These are phyloP conservation scores for Asterionellopsis glacialis DNA, from an alignment of 108 stramenopile species.

Conservation along the genomic window DNA sequence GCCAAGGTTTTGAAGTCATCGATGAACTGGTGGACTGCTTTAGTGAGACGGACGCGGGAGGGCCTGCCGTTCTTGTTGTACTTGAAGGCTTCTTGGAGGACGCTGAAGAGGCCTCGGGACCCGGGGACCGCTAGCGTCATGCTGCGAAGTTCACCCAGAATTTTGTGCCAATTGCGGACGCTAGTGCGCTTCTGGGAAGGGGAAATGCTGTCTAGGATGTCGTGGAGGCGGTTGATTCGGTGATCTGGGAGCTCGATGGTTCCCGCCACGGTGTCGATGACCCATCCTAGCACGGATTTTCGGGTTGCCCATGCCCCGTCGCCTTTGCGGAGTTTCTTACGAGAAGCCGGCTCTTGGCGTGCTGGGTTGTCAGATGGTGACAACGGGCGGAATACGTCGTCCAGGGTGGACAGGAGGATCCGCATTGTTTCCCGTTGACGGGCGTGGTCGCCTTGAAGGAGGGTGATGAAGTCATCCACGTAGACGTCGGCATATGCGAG, in stretches of 20 bases:
- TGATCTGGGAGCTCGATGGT: constrained; percentile 30
- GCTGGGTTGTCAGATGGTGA: constrained; percentile 8
- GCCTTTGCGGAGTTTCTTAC: constrained; percentile 36
- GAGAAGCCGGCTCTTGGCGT: constrained; percentile 37
- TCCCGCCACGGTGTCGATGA: constrained; percentile 15
- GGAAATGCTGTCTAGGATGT: constrained; percentile 6
- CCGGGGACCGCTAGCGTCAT: constrained; percentile 40
- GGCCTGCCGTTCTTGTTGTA: constrained; percentile 2
- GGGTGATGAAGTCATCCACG: constrained; percentile 34
- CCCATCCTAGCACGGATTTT: constrained; percentile 39
- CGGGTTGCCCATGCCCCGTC: constrained; percentile 27
- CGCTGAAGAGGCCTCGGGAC: constrained; percentile 23
- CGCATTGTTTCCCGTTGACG: constrained; percentile 1
- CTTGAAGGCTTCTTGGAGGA: constrained; percentile 36
- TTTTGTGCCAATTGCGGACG: constrained; percentile 22
- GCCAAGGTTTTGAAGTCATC: constrained; percentile 22
- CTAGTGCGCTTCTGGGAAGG: background rate
- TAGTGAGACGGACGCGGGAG: background rate
- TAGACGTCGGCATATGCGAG: constrained; percentile 27
- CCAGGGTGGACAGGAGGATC: constrained; percentile 22
- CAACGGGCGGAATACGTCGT: constrained; percentile 24
- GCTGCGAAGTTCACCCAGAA: constrained; percentile 36
- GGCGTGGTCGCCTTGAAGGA: constrained; percentile 19
- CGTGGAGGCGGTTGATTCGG: constrained; percentile 16
- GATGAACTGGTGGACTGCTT: constrained; percentile 1